Evolutionary conservation across 164 flowering plant species (phyloP).

Genomic region (Macadamia integrifolia): DNA sequence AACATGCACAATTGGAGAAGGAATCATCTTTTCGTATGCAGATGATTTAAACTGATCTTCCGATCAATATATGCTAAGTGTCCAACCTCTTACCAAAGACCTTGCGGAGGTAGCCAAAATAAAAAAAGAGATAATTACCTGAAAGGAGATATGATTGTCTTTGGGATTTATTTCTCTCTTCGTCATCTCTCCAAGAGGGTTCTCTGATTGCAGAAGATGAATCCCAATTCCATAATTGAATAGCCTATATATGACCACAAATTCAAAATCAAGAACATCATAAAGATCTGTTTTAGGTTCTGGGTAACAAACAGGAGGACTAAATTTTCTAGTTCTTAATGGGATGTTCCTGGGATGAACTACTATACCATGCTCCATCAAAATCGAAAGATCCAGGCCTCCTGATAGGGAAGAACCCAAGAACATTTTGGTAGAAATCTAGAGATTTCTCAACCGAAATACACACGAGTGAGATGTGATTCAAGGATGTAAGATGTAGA

Average conservation of each 20-base stretch:
- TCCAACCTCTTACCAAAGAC: too few species aligned
- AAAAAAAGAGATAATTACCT: constrained; percentile 32
- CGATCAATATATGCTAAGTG: too few species aligned
- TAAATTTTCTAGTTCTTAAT: too few species aligned
- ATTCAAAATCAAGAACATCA: background rate
- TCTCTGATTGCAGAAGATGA: constrained; percentile 63
- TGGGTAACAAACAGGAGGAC: too few species aligned
- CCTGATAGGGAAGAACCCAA: constrained; percentile 65
- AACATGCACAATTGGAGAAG: too few species aligned
- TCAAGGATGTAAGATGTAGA: constrained; percentile 55
- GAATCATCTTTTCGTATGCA: too few species aligned
- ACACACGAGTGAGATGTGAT: constrained; percentile 71
- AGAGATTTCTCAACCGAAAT: constrained; percentile 58
- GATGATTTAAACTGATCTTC: too few species aligned
- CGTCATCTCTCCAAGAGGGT: constrained; percentile 37
- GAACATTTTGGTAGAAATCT: constrained; percentile 52
- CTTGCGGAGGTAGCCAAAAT: too few species aligned
- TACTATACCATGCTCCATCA: constrained; percentile 68
- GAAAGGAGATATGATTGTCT: constrained; percentile 81
- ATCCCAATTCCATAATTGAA: constrained; percentile 69
- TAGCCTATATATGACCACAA: constrained; percentile 33
- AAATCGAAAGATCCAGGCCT: constrained; percentile 83
- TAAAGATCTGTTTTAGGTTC: too few species aligned
- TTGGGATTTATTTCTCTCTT: constrained; percentile 71
- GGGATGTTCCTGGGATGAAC: background rate